Base-by-base conservation (phyloP, 495 filamentous ascomycete genomes). In the Penicillium egyptiacum region DNA sequence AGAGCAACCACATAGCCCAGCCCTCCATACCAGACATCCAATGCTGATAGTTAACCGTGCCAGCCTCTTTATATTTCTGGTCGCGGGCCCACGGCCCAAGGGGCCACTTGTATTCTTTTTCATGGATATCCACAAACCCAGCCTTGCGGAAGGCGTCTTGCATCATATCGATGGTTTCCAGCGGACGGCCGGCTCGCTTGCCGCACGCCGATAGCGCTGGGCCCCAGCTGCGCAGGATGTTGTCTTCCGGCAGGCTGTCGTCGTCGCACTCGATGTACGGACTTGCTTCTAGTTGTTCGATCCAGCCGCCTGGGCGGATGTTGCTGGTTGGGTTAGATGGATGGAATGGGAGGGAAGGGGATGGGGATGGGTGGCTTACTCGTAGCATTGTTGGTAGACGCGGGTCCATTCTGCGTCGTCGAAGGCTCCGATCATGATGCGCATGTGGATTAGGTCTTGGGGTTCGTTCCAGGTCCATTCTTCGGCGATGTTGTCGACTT, bases 261-360 rank as follows among this genome's bases (percentile, higher is more conserved):
- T 83, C 81, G 59, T 81, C 78, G 58, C 70, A 74, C 10, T 57
- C 48, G 20, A 77, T 65, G 53, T 57, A 57, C 40, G 70, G 68
- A 33, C 65, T 60, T 25, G 80, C 63, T 54, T 85, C 81, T 55
- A 80, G 74, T 53, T 81, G 64, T 55, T 86, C 83, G 39, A 83
- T 64, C 67, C 77, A 84, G 35, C 76, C 82, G 48, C 81, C 81
- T 4, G 82, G 82, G 42, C 65, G 66, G 17, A 70, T 58, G 53
- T 65, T 63, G 39, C 55, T 67, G 14, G 12, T 22, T 44, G 26
- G 22, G 35, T 57, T 33, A 48, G 42, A 17, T n/a, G 31, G 19
- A 12, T 20, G 19, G 16, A 8, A 3, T 7, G 35, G 20, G 3
- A 41, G 9, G 26, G 17, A 20, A 40, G 50, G 19, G 39, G 19